These are phyloP conservation scores for Helotiales sp. DNA, from an alignment of 2,329 filamentous ascomycete genomes.

Conservation along the genomic window DNA sequence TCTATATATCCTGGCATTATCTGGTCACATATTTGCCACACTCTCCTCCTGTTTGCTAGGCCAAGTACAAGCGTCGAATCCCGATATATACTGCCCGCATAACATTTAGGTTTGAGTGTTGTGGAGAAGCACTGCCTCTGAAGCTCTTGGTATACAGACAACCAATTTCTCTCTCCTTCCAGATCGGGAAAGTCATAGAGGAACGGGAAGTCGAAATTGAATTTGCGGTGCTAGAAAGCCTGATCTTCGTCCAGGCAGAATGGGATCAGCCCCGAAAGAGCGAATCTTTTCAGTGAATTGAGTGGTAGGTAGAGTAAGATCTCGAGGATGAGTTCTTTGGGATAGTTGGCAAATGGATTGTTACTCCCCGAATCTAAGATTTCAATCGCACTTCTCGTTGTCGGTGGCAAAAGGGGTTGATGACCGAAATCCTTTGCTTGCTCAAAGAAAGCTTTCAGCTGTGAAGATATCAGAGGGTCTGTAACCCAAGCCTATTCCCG, in stretches of 20 bases:
- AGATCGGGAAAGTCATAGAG: conserved; percentile 16
- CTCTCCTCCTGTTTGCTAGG: not conserved
- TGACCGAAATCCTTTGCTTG: not conserved
- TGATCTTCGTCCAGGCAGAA: conserved; percentile 3
- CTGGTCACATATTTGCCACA: not conserved
- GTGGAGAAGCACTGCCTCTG: conserved; percentile 15
- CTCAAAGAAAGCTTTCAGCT: not conserved
- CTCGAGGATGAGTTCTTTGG: conserved; percentile 12
- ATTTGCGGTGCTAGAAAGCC: conserved; percentile 20
- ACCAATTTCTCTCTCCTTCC: conserved; percentile 12
- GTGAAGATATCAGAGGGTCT: conserved; percentile 11
- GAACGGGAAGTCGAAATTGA: conserved; percentile 16
- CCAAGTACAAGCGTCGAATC: not conserved
- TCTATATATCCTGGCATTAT: not conserved
- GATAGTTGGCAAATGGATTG: conserved; percentile 6
- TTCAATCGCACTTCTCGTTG: not conserved
- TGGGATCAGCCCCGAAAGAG: conserved; percentile 9
- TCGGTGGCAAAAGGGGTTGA: not conserved
- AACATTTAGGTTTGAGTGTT: not conserved
- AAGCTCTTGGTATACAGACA: conserved; percentile 13
- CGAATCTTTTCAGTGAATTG: conserved; percentile 4
- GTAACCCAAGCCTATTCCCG: conserved; percentile 16
- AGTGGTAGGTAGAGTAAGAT: conserved; percentile 18
- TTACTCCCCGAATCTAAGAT: not conserved
- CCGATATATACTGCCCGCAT: not conserved